Evolutionary conservation across 352 stramenopile species (phyloP).

Genomic region (Pythium biforme): DNA sequence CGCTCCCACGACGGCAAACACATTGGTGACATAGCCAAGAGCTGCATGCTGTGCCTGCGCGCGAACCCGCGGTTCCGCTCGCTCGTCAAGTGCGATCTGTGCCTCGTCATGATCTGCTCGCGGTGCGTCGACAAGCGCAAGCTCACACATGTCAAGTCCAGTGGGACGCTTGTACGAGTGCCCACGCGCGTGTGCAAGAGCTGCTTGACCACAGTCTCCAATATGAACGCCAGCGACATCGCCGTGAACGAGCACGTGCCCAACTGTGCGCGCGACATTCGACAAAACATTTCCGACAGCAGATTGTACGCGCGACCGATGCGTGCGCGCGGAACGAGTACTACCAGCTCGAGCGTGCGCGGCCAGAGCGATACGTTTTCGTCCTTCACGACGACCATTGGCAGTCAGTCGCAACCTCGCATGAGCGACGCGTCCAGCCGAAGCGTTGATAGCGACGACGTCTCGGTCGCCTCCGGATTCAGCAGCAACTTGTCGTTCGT

Average conservation of each 20-base stretch:
- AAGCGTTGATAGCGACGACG: background rate
- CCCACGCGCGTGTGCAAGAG: slow-evolving; percentile 1
- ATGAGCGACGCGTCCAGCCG: background rate
- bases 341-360: background rate
- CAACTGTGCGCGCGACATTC: background rate
- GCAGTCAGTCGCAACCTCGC: background rate
- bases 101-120: slow-evolving; percentile 4
- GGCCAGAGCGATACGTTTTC: background rate
- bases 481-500: background rate
- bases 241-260: slow-evolving; percentile 11
- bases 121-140: slow-evolving; percentile 19
- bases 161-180: background rate
- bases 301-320: background rate
- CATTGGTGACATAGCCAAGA: background rate
- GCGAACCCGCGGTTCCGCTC: background rate
- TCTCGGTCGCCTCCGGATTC: background rate
- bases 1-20: background rate
- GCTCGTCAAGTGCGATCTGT: slow-evolving; percentile 9
- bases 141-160: slow-evolving; percentile 6
- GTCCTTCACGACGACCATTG: background rate
- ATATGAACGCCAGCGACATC: slow-evolving; percentile 5
- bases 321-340: background rate
- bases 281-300: background rate
- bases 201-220: background rate
- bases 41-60: slow-evolving; percentile 1